Conservation (phyloP, 352 stramenopile species). For the Pythium rishiriense region DNA sequence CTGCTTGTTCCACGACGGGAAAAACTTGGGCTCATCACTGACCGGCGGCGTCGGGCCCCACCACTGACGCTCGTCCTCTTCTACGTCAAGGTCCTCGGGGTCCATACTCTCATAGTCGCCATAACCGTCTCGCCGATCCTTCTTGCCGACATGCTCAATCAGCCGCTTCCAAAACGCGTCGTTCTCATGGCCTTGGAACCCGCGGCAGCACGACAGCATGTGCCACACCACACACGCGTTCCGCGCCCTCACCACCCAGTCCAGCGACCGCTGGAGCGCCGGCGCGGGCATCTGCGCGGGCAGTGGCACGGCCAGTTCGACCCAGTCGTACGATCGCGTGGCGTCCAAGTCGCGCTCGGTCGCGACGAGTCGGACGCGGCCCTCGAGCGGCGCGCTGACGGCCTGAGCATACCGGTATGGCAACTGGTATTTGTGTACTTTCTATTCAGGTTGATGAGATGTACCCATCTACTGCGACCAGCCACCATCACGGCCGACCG, state of each 20-base stretch:
- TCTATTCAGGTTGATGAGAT: too few species aligned
- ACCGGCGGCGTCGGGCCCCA: neutral
- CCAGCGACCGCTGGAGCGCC: neutral
- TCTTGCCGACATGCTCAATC: neutral
- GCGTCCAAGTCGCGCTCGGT: neutral
- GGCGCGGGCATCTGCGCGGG: neutral
- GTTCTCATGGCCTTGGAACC: neutral
- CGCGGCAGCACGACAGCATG: neutral
- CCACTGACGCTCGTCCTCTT: neutral
- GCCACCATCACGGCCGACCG: too few species aligned
- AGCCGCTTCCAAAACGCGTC: neutral
- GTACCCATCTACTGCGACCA: too few species aligned
- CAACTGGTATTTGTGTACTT: too few species aligned
- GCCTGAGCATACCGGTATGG: neutral
- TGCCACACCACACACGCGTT: neutral
- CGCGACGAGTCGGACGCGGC: neutral
- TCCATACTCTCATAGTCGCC: neutral
- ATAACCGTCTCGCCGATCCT: neutral
- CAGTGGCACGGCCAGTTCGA: neutral
- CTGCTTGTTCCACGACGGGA: neutral
- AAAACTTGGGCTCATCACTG: neutral
- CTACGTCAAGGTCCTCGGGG: neutral
- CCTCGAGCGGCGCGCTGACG: neutral
- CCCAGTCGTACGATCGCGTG: neutral
- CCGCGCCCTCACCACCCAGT: neutral